Conservation (phyloP, 192 early-diverging fungal species). For the Coemansia reversa region DNA sequence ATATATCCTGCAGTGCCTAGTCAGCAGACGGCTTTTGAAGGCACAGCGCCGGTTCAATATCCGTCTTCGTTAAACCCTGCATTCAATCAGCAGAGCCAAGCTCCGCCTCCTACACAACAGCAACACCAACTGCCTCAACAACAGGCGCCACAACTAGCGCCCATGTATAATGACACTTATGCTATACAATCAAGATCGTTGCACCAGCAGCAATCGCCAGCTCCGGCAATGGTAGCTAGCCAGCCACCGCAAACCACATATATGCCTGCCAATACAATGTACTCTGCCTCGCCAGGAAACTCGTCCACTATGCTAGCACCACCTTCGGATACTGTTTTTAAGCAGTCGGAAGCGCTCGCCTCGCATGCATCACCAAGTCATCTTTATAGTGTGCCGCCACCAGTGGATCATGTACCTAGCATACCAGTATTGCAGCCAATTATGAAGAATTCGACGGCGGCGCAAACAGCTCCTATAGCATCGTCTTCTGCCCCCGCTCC, state of each 20-base stretch:
- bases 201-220: conserved; percentile 14
- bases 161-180: conserved; percentile 9
- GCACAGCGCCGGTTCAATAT: conserved; percentile 35
- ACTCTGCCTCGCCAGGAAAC: background rate
- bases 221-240: conserved; percentile 5
- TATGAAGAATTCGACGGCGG: conserved; percentile 3
- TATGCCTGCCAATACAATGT: conserved; percentile 1
- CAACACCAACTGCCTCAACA: conserved; percentile 38
- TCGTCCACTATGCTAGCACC: background rate
- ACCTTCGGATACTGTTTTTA: background rate
- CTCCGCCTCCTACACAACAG: conserved; percentile 23
- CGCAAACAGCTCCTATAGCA: conserved; percentile 1
- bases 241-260: conserved; percentile 5
- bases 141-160: conserved; percentile 6
- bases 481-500: conserved; percentile 6
- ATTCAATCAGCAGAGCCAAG: conserved; percentile 13
- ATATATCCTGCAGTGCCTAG: conserved; percentile 32
- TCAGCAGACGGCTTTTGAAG: conserved; percentile 34
- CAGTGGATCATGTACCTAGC: conserved; percentile 31
- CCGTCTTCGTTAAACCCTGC: conserved; percentile 5
- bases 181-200: background rate
- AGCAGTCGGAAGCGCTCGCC: conserved; percentile 3
- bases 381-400: conserved; percentile 31
- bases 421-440: conserved; percentile 43
- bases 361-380: conserved; percentile 21